Evolutionary conservation across 1,284 basidiomycete species (phyloP), one percentile per base, ranked within the genome.

Genomic region (Ustilago loliicola): DNA sequence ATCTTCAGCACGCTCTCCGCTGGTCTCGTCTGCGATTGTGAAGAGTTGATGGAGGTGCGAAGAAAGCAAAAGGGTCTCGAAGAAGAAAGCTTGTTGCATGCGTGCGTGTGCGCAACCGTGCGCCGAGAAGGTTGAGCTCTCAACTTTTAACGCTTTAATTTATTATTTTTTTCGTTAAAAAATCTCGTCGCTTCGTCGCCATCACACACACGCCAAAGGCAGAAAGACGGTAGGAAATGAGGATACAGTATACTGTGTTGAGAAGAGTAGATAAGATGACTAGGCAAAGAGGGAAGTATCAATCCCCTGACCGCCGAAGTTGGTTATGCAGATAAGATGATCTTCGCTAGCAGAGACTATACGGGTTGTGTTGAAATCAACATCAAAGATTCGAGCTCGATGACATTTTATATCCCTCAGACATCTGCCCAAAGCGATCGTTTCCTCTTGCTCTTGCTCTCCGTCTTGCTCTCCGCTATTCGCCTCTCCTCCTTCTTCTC

Each of bases 291-390:
- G 61, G 19, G 59, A 60, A 32, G 68, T 52, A 55, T 80, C 67
- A 30, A 75, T 71, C 21, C 72, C 75, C 23, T 66, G 59, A 19
- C 66, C 66, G 1, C 69, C 79, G 55, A 81, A 82, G 36, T 63
- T 57, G 23, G 55, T 71, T 40, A 82, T 71, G 57, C 77, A 81
- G 36, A 82, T 76, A 42, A 60, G 19, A 47, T 78, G 61, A 53
- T 79, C 79, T 42, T 81, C 74, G 51, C 77, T 76, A n/a, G 79
- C 77, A 25, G 72, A 77, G 25, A 82, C 59, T 56, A 82, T 75
- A 34, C 77, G 59, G 1, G 72, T 77, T 15, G 65, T 72, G 47
- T 81, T 79, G 57, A 82, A 61, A 13, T 80, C 68, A 15, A 82
- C 64, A 52, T 81, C 79, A 54, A 82, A 80, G 56, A 82, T 75